These are phyloP conservation scores for Lactarius tabidus DNA, from an alignment of 768 basidiomycete genomes.

Conservation along the genomic window DNA sequence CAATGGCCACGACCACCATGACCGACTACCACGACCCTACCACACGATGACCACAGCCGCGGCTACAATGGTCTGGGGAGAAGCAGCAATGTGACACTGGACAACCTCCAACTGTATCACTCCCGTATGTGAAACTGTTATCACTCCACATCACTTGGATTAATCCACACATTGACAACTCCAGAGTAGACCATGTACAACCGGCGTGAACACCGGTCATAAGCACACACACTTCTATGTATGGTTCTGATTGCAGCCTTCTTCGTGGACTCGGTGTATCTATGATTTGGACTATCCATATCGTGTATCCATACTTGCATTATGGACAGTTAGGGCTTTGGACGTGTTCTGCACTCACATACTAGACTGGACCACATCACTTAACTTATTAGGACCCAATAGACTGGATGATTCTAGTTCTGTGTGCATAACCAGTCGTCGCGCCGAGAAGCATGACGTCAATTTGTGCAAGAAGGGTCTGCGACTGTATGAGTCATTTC, in stretches of 20 bases:
- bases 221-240: neutral
- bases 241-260: neutral
- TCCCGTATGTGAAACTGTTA: slow-evolving; percentile 50
- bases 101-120: slow-evolving; percentile 39
- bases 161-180: neutral
- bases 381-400: slow-evolving; percentile 16
- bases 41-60: no score
- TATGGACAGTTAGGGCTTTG: slow-evolving; percentile 9
- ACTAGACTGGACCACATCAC: slow-evolving; percentile 11
- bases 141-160: neutral
- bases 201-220: neutral
- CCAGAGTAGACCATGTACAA: slow-evolving; percentile 19
- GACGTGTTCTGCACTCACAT: slow-evolving; percentile 3
- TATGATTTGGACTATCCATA: slow-evolving; percentile 6
- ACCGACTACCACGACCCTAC: no score
- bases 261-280: slow-evolving; percentile 5
- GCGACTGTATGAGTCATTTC: no score
- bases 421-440: slow-evolving; percentile 10
- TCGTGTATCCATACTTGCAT: slow-evolving; percentile 11
- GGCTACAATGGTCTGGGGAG: no score
- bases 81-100: slow-evolving; percentile 42
- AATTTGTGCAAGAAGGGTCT: neutral
- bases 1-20: no score
- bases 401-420: slow-evolving; percentile 18
- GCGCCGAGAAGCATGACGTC: slow-evolving; percentile 18